Percentiles rank a stretch among this genome's conserved stretches.
Conservation (phyloP, 2,329 filamentous ascomycete species). For the Penicillium sp. region DNA sequence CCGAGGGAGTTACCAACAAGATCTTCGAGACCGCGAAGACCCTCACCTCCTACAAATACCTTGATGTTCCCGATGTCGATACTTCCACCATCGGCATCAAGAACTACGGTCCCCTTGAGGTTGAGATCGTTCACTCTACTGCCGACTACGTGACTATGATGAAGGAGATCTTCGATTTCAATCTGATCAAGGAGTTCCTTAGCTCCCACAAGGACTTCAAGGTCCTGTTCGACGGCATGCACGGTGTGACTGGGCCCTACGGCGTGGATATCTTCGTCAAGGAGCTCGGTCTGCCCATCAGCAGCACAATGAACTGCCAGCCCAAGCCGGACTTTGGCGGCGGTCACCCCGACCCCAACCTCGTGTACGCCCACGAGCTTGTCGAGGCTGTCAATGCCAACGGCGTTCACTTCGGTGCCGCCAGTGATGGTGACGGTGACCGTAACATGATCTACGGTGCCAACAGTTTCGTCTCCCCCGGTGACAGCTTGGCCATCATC, state of each 20-base stretch:
- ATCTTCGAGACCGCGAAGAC: conserved; percentile 91
- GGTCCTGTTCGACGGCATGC: conserved; percentile 90
- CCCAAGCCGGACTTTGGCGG: conserved; percentile 95
- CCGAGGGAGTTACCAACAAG: conserved; percentile 96
- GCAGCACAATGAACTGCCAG: conserved; percentile 84
- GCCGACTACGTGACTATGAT: conserved; percentile 91
- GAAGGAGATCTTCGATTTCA: conserved; percentile 98
- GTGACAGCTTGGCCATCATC: conserved; percentile 96
- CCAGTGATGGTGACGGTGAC: conserved; percentile 95
- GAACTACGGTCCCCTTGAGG: conserved; percentile 81
- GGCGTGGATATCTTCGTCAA: conserved; percentile 92
- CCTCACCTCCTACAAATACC: conserved; percentile 87
- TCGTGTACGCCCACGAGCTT: conserved; percentile 92
- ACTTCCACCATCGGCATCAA: conserved; percentile 76
- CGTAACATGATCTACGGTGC: conserved; percentile 99
- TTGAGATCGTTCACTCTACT: conserved; percentile 92
- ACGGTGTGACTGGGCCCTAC: conserved; percentile 93
- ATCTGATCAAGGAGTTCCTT: conserved; percentile 93
- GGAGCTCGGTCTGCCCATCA: conserved; percentile 76
- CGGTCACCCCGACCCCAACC: conserved; percentile 95
- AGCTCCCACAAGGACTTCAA: conserved; percentile 85
- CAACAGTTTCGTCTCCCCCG: conserved; percentile 92
- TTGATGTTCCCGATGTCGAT: conserved; percentile 82
- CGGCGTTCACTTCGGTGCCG: conserved; percentile 90
- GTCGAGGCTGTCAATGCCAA: conserved; percentile 91